Evolutionary conservation across 2,329 filamentous ascomycete genomes (phyloP).

Genomic region (Aspergillus latus): DNA sequence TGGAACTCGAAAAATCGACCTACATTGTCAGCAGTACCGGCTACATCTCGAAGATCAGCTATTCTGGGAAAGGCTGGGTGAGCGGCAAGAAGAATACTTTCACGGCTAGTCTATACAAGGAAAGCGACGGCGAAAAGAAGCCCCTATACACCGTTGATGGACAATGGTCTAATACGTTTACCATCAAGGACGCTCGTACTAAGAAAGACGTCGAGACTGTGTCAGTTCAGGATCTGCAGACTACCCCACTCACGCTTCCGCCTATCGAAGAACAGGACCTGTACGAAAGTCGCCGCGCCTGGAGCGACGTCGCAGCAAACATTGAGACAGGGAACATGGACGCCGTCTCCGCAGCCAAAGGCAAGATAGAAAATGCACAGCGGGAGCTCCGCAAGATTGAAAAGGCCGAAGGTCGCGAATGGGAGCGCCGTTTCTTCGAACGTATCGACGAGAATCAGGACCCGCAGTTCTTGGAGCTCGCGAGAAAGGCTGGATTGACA

Average conservation of each 20-base stretch:
- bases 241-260: conserved; percentile 69
- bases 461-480: conserved; percentile 45
- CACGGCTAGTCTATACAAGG: conserved; percentile 70
- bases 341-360: conserved; percentile 72
- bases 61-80: conserved; percentile 90
- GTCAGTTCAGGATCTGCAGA: conserved; percentile 57
- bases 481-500: conserved; percentile 41
- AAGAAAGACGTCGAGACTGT: conserved; percentile 58
- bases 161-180: conserved; percentile 84
- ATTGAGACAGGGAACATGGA: conserved; percentile 85
- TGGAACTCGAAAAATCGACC: conserved; percentile 82
- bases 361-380: conserved; percentile 86
- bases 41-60: conserved; percentile 86
- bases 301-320: conserved; percentile 78
- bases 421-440: conserved; percentile 82
- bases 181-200: conserved; percentile 67
- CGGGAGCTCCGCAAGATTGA: conserved; percentile 73
- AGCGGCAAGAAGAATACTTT: conserved; percentile 95
- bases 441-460: conserved; percentile 37
- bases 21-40: conserved; percentile 85
- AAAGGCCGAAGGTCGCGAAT: conserved; percentile 69
- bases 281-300: conserved; percentile 83
- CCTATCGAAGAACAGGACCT: conserved; percentile 78
- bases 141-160: conserved; percentile 77
- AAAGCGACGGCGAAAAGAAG: conserved; percentile 64